These are phyloP conservation scores for Eimeria acervulina DNA, from an alignment of 169 alveolate genomes.

Conservation along the genomic window DNA sequence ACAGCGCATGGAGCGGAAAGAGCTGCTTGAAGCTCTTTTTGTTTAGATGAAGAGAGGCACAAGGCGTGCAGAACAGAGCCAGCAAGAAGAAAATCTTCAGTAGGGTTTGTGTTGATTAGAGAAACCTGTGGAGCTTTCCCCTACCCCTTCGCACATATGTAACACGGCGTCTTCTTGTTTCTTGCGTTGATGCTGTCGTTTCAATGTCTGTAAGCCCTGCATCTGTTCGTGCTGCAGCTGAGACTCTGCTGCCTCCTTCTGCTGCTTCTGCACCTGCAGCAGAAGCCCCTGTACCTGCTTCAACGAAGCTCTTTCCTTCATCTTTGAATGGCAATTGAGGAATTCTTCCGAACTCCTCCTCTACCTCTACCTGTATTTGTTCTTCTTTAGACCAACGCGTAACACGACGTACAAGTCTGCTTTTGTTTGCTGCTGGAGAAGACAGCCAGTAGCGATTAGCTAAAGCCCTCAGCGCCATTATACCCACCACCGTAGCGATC, in stretches of 20 bases:
- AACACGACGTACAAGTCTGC: not conserved
- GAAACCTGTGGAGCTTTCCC: conserved; percentile 28
- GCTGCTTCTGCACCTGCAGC: not conserved
- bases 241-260: conserved; percentile 1
- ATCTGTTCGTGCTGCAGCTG: conserved; percentile 7
- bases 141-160: not conserved
- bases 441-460: conserved; percentile 2
- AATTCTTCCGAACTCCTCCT: not conserved
- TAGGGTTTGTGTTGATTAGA: not conserved
- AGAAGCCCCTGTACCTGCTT: conserved; percentile 12
- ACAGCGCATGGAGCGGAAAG: no score
- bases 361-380: conserved; percentile 13
- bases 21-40: no score
- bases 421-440: not conserved
- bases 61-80: no score
- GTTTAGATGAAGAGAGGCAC: no score
- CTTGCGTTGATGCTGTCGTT: conserved; percentile 26
- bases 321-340: conserved; percentile 29
- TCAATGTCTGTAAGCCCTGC: conserved; percentile 44
- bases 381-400: conserved; percentile 25
- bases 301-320: not conserved
- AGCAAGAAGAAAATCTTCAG: no score
- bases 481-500: conserved; percentile 11
- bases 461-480: not conserved
- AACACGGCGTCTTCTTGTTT: not conserved